Conservation (phyloP, 2,329 filamentous ascomycete species). For the Tolypocladium guangdongense region DNA sequence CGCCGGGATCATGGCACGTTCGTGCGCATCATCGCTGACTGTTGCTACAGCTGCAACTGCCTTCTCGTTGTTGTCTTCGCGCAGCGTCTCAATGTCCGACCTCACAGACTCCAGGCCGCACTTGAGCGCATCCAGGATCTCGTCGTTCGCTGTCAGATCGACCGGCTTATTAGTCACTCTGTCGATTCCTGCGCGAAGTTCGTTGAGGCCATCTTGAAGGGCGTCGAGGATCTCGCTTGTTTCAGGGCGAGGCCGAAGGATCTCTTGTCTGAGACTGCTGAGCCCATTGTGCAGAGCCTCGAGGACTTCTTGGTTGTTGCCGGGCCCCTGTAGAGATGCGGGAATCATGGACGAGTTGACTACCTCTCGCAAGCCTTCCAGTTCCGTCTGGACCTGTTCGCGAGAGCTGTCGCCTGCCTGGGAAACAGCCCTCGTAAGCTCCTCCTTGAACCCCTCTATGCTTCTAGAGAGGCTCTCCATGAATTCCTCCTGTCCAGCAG, state of each 20-base stretch:
- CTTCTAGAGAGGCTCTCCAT: constrained; percentile 56
- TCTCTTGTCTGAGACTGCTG: constrained; percentile 62
- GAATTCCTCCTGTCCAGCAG: constrained; percentile 65
- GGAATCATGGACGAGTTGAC: constrained; percentile 61
- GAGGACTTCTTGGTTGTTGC: constrained; percentile 54
- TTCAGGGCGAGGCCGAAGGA: constrained; percentile 55
- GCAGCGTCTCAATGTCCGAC: constrained; percentile 67
- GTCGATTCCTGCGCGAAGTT: constrained; percentile 68
- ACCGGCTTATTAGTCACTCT: constrained; percentile 65
- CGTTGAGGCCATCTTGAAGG: constrained; percentile 76
- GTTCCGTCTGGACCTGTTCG: constrained; percentile 68
- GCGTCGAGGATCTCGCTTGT: constrained; percentile 85
- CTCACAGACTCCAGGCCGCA: constrained; percentile 67
- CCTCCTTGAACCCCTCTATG: constrained; percentile 55
- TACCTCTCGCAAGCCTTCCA: constrained; percentile 69
- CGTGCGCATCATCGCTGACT: constrained; percentile 10
- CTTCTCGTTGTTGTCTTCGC: constrained; percentile 40
- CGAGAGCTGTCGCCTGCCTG: constrained; percentile 33
- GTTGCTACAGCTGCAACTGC: constrained; percentile 46
- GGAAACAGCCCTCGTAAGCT: constrained; percentile 52
- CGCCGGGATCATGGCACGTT: constrained; percentile 21
- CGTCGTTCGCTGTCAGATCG: constrained; percentile 76
- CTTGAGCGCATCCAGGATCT: constrained; percentile 80
- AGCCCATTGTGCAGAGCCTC: constrained; percentile 62
- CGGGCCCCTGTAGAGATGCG: constrained; percentile 32